Percentiles rank a stretch among this genome's conserved stretches.
phyloP scores from a whole-genome alignment of 805 yeast genomes.

The Spathaspora arborariae region DNA sequence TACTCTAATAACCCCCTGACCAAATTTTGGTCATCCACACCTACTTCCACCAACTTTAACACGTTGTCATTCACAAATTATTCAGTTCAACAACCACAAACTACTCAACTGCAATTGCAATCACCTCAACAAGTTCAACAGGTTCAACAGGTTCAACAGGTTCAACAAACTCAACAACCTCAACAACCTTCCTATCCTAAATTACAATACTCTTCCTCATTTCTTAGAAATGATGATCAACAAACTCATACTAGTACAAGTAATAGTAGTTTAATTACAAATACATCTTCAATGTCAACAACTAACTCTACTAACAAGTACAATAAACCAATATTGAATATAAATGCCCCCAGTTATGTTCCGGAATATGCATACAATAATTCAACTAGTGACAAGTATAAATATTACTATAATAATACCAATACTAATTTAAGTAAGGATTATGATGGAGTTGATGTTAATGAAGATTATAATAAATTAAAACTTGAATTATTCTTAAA shows the following conservation, averaged over 20 bases:
- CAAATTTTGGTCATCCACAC: slow-evolving; percentile 12
- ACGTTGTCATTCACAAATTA: slow-evolving; percentile 1
- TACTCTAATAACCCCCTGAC: slow-evolving; percentile 8
- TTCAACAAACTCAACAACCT: neutral
- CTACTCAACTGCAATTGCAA: neutral
- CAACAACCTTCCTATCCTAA: neutral
- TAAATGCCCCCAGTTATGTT: slow-evolving; percentile 29
- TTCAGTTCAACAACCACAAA: neutral
- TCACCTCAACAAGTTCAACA: neutral
- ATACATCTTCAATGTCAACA: neutral
- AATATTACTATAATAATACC: slow-evolving; percentile 1
- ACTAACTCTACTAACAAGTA: neutral
- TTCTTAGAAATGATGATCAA: slow-evolving; percentile 1
- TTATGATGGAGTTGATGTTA: slow-evolving; percentile 1
- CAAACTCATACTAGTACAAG: slow-evolving; percentile 1
- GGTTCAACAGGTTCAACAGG: neutral
- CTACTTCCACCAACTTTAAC: neutral
- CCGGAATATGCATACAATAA: slow-evolving; percentile 15
- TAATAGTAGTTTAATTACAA: neutral
- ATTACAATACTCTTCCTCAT: neutral
- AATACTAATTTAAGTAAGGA: neutral
- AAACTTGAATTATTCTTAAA: slow-evolving; percentile 53
- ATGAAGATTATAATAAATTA: slow-evolving; percentile 30
- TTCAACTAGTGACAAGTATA: neutral
- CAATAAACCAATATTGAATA: slow-evolving; percentile 14